Evolutionary conservation across 331 rosid genomes (phyloP).

Genomic region (Pyracantha coccinea): DNA sequence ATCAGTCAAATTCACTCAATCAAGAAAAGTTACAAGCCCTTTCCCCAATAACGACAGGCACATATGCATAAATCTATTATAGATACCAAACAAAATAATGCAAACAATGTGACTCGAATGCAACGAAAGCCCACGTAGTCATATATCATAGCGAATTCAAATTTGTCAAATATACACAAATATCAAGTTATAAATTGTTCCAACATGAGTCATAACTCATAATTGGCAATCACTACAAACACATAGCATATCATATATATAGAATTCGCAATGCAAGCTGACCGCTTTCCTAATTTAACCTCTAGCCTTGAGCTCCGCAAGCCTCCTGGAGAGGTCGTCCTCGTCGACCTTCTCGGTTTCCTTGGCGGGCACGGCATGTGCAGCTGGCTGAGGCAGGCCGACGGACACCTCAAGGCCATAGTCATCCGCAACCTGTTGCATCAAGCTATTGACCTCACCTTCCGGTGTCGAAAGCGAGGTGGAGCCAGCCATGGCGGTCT

Average conservation of each 20-base stretch:
- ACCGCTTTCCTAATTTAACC: slow-evolving; percentile 30
- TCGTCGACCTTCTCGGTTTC: slow-evolving; percentile 84
- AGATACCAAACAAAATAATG: not conserved
- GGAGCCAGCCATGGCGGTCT: slow-evolving; percentile 92
- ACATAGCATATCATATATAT: not conserved
- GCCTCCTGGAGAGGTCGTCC: slow-evolving; percentile 83
- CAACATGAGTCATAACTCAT: not conserved
- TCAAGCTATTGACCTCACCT: slow-evolving; percentile 84
- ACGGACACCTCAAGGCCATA: slow-evolving; percentile 93
- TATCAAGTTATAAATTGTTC: not conserved
- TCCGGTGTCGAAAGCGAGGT: slow-evolving; percentile 87
- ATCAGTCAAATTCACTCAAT: not conserved
- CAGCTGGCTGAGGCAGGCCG: slow-evolving; percentile 81
- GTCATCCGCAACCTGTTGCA: slow-evolving; percentile 97
- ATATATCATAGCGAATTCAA: not conserved
- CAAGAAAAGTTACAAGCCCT: not conserved
- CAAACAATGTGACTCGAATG: not conserved
- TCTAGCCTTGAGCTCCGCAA: slow-evolving; percentile 97
- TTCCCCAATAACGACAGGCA: not conserved
- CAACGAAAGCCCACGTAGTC: not conserved
- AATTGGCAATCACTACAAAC: not conserved
- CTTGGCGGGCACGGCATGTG: slow-evolving; percentile 76
- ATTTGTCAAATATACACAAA: slow-evolving; percentile 2
- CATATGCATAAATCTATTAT: not conserved
- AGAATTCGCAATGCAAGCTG: not conserved